Percentiles rank a stretch among this genome's conserved stretches.
Evolutionary conservation across 768 basidiomycete species (phyloP).

Genomic region (Rhodotorula toruloides): DNA sequence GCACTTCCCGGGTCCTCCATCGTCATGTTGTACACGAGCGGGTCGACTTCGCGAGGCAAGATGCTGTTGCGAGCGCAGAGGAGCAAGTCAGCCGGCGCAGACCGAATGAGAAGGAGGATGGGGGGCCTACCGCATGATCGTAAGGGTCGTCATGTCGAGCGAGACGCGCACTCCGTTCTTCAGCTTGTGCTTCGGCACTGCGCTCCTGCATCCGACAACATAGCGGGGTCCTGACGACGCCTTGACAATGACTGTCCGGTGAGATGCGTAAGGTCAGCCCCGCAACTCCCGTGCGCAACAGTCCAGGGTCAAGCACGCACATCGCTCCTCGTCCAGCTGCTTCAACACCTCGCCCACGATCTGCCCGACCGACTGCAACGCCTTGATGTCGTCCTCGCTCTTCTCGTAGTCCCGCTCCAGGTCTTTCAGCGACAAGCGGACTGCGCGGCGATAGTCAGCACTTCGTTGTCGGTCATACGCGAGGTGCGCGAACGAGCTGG

Average conservation of each 20-base stretch:
- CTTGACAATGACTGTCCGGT: slow-evolving; percentile 78
- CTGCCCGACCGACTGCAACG: slow-evolving; percentile 96
- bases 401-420: slow-evolving; percentile 84
- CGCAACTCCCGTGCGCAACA: too few species aligned
- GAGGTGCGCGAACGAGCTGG: too few species aligned
- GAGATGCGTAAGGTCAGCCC: neutral
- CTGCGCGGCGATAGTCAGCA: slow-evolving; percentile 49
- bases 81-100: too few species aligned
- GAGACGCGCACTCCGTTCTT: slow-evolving; percentile 92
- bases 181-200: slow-evolving; percentile 83
- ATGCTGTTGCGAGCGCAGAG: slow-evolving; percentile 50
- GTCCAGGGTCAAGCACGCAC: slow-evolving; percentile 53
- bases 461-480: neutral
- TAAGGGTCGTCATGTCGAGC: slow-evolving; percentile 97
- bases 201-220: slow-evolving; percentile 92
- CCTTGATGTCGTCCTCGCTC: slow-evolving; percentile 98
- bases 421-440: slow-evolving; percentile 83
- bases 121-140: slow-evolving; percentile 71
- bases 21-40: slow-evolving; percentile 98
- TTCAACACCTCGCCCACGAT: slow-evolving; percentile 99
- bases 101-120: neutral
- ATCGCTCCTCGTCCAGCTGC: slow-evolving; percentile 94
- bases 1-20: slow-evolving; percentile 94
- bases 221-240: slow-evolving; percentile 97
- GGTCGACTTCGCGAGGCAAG: slow-evolving; percentile 93